Conservation (phyloP, 768 basidiomycete genomes). For the Russula virescens region DNA sequence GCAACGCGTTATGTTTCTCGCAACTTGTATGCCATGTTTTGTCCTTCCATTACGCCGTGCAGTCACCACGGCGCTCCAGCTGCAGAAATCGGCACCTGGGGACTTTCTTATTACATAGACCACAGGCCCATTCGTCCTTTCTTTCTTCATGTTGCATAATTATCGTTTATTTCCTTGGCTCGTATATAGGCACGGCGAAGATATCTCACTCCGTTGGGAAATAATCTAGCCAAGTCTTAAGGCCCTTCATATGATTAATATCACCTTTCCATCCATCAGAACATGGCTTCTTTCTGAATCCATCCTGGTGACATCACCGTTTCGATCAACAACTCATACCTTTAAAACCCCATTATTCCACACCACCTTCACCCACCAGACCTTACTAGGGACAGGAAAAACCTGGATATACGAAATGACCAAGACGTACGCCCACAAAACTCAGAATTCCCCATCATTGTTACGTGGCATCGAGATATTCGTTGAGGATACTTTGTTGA, state of each 20-base stretch:
- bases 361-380: constrained; percentile 55
- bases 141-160: not conserved
- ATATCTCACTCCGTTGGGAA: too few relatives aligned
- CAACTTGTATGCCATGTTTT: constrained; percentile 73
- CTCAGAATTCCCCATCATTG: constrained; percentile 37
- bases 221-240: not conserved
- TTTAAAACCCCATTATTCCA: constrained; percentile 25
- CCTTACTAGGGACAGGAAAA: constrained; percentile 45
- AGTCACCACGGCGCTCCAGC: constrained; percentile 53
- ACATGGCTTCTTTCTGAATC: not conserved
- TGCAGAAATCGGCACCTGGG: constrained; percentile 24
- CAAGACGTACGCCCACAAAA: constrained; percentile 52
- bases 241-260: too few relatives aligned
- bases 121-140: not conserved
- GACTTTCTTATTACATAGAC: not conserved
- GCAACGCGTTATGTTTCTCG: constrained; percentile 54
- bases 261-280: too few relatives aligned
- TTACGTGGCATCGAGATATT: constrained; percentile 64
- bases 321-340: not conserved
- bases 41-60: constrained; percentile 65
- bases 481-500: constrained; percentile 54
- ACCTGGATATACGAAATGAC: constrained; percentile 40
- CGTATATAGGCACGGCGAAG: too few relatives aligned
- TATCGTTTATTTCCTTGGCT: not conserved
- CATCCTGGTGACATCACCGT: not conserved